Evolutionary conservation across 805 yeast genomes (phyloP), one percentile per base, ranked within the genome.

Genomic region (Sugiyamaella valdiviana): DNA sequence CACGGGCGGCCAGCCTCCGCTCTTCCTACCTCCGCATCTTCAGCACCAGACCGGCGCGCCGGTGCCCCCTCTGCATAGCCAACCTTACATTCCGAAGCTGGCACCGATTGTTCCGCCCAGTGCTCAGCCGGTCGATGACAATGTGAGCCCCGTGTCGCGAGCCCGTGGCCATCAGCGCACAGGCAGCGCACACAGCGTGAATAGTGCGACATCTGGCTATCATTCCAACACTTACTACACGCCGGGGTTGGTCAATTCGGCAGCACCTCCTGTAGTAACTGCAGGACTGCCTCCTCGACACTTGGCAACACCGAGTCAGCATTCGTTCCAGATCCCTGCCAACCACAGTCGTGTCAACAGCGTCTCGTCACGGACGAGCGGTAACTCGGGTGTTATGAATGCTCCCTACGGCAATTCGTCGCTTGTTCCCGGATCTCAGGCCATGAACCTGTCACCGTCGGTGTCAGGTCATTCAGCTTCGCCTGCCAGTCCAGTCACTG

Each of bases 361-460:
- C 17, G 39, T 50, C 15, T 50, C 53, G 10, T 50, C 53, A 12
- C 23, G 48, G 16, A 36, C 29, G 17, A 47, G 51, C 24, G 20
- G 39, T 10, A 19, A 19, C 12, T 29, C 46, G 3, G 43, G 15
- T 12, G 32, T 10, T 21, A 22, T 32, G 2, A 22, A 17, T 4
- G 20, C 20, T 2, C 16, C 23, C 3, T 40, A 45, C 14, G 19
- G 22, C 26, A 39, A 19, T 19, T 35, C 44, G 23, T 16, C 44
- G 6, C n/a, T 19, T 5, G 40, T 32, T 32, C 36, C 45, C 14
- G 53, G 51, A 3, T 39, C 46, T 20, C 32, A 26, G 32, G 9
- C 32, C 9, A 26, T n/a, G 3, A n/a, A n/a, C 7, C 14, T 26
- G 32, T 26, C 32, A 3, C 32, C 32, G 5, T 26, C 32, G 10